Conservation (phyloP, 345 rosid species). For the Toxicodendron radicans region DNA sequence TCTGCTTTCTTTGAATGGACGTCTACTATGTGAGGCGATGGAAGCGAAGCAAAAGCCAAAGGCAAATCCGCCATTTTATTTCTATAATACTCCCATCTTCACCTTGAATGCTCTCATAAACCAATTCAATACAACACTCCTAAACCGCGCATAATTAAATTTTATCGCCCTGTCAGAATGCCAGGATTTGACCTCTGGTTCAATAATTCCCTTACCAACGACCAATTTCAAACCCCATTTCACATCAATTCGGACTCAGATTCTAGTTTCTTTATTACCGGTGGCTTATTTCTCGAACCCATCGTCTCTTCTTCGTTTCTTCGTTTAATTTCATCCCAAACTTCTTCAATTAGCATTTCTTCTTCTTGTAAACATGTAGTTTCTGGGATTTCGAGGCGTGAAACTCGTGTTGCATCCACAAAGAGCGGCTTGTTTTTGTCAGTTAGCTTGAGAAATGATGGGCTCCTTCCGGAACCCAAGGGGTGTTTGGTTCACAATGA, state of each 20-base stretch:
- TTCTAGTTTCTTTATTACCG: slow-evolving; percentile 32
- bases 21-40: slow-evolving; percentile 29
- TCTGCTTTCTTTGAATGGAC: not conserved
- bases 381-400: slow-evolving; percentile 19
- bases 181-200: slow-evolving; percentile 25
- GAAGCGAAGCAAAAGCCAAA: slow-evolving; percentile 28
- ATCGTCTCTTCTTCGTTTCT: slow-evolving; percentile 44
- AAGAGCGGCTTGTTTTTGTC: slow-evolving; percentile 37
- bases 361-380: slow-evolving; percentile 15
- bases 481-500: slow-evolving; percentile 30
- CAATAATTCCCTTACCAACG: slow-evolving; percentile 21
- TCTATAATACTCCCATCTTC: not conserved
- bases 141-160: not conserved
- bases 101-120: not conserved
- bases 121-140: not conserved
- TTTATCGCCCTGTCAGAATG: slow-evolving; percentile 30
- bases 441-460: slow-evolving; percentile 50
- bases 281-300: slow-evolving; percentile 68
- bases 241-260: slow-evolving; percentile 19
- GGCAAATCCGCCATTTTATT: slow-evolving; percentile 8
- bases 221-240: slow-evolving; percentile 10
- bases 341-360: slow-evolving; percentile 14
- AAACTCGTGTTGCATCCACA: slow-evolving; percentile 16
- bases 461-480: slow-evolving; percentile 28
- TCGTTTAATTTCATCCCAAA: slow-evolving; percentile 34